A percentile compares a stretch with the other conserved stretches of the same genome.
Conservation (phyloP, 164 flowering plant genomes). For the Hamamelis virginiana region DNA sequence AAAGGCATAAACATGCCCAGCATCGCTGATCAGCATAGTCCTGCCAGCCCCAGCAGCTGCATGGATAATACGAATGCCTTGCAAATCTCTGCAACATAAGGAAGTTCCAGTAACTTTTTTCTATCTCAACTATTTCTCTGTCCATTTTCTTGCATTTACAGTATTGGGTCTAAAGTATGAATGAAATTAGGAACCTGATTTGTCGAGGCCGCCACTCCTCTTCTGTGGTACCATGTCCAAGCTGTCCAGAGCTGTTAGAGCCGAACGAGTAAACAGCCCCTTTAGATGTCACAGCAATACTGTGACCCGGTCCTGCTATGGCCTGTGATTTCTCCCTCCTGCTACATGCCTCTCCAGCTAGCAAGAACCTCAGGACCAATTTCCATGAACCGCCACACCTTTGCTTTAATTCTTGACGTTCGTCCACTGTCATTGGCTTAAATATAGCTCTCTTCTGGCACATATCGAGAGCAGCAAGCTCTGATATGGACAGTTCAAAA, state of each 20-base stretch:
- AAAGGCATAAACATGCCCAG: conserved; percentile 82
- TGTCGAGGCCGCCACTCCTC: conserved; percentile 76
- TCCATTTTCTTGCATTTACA: conserved; percentile 7
- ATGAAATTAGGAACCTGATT: conserved; percentile 60
- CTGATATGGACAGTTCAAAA: conserved; percentile 68
- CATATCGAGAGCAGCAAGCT: conserved; percentile 96
- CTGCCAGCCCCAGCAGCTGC: conserved; percentile 91
- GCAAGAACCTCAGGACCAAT: conserved; percentile 78
- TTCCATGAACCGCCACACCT: conserved; percentile 98
- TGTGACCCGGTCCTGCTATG: conserved; percentile 95
- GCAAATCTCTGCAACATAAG: conserved; percentile 70
- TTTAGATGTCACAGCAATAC: conserved; percentile 79
- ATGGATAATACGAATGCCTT: conserved; percentile 90
- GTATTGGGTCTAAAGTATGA: background rate
- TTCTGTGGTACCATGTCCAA: conserved; percentile 85
- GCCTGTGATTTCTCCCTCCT: conserved; percentile 90
- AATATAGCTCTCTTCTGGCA: conserved; percentile 87
- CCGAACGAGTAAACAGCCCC: conserved; percentile 90
- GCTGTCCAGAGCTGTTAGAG: conserved; percentile 89
- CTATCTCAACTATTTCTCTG: conserved; percentile 4
- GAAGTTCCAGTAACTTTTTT: conserved; percentile 16
- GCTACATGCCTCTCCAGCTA: conserved; percentile 87
- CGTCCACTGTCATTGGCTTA: conserved; percentile 71
- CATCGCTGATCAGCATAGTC: conserved; percentile 91
- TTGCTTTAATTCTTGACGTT: conserved; percentile 54